Conservation (phyloP, 1,139 yeast species). For the Geotrichum carabidarum region DNA sequence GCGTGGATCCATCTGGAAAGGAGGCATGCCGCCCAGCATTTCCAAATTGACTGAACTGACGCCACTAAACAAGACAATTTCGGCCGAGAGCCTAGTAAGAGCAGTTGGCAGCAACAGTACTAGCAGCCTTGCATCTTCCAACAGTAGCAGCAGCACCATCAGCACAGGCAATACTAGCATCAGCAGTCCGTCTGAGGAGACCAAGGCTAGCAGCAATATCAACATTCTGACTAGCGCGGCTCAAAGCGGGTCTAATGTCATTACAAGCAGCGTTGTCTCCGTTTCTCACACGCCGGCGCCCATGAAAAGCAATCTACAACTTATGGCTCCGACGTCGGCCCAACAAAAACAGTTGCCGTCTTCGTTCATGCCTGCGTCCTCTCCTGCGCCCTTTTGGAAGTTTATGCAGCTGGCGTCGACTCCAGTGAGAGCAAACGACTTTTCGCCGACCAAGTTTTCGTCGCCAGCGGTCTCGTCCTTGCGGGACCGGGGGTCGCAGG, state of each 20-base stretch:
- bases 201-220: background rate
- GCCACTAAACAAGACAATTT: conserved; percentile 6
- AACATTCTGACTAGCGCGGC: background rate
- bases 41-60: conserved; percentile 3
- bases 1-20: background rate
- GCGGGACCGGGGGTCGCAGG: conserved; percentile 12
- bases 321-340: conserved; percentile 41
- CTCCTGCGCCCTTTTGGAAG: conserved; percentile 44
- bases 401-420: conserved; percentile 40
- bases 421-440: conserved; percentile 32
- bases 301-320: conserved; percentile 29
- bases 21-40: conserved; percentile 1
- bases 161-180: background rate
- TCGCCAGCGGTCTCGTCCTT: conserved; percentile 29
- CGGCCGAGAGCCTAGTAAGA: conserved; percentile 23
- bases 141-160: conserved; percentile 16
- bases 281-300: conserved; percentile 29
- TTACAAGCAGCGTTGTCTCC: conserved; percentile 1
- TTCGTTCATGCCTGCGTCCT: conserved; percentile 40
- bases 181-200: background rate
- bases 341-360: conserved; percentile 40
- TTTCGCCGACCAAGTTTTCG: conserved; percentile 34
- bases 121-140: background rate
- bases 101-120: conserved; percentile 1
- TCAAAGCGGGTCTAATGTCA: background rate